Evolutionary conservation across 2,329 filamentous ascomycete species (phyloP).

Genomic region (Penicillium freii): DNA sequence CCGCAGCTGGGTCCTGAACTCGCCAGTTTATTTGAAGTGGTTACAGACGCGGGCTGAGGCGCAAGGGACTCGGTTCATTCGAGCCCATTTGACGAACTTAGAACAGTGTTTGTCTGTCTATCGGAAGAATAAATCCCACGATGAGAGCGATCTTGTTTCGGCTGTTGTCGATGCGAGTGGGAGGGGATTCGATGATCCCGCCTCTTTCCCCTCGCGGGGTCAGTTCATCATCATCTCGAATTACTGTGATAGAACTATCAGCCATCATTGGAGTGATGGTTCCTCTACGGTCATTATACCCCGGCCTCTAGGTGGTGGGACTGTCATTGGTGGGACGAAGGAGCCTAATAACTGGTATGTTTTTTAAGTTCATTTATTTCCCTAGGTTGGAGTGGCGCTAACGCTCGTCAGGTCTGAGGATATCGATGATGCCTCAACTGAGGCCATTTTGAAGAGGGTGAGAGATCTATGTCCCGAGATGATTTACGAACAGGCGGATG

Average conservation of each 20-base stretch:
- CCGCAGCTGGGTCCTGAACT: constrained; percentile 12
- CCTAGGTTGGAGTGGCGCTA: neutral
- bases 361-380: neutral
- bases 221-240: constrained; percentile 13
- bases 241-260: constrained; percentile 9
- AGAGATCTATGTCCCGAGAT: neutral
- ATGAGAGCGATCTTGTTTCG: neutral
- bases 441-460: neutral
- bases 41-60: constrained; percentile 1
- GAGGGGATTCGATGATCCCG: constrained; percentile 4
- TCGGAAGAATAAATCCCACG: neutral
- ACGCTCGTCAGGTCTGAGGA: neutral
- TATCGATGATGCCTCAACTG: neutral
- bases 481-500: neutral
- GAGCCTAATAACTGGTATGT: constrained; percentile 9
- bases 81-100: neutral
- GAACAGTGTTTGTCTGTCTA: neutral
- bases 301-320: constrained; percentile 8
- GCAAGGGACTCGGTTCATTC: constrained; percentile 3
- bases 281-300: constrained; percentile 5
- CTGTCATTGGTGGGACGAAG: constrained; percentile 12
- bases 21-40: constrained; percentile 10
- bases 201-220: constrained; percentile 9
- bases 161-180: constrained; percentile 8
- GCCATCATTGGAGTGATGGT: constrained; percentile 12